Base-by-base conservation (phyloP, 2,329 filamentous ascomycete species). In the Trichoderma guizhouense region DNA sequence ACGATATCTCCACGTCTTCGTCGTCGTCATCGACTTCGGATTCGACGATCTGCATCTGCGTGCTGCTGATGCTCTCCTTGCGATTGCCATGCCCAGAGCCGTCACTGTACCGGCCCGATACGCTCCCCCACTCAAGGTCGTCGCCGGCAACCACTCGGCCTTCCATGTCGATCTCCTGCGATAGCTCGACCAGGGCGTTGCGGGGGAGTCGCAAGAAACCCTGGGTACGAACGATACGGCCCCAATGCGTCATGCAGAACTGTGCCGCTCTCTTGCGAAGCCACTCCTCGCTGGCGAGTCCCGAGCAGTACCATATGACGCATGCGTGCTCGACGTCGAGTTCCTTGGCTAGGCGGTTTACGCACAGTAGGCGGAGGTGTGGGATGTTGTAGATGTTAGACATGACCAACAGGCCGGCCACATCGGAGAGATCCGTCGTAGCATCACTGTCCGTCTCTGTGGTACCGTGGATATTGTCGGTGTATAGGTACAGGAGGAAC, bases 341-440 rank as follows among this genome's bases (percentile, higher is more conserved):
- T 79, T 99, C 96, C 73, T 93, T 92, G 71, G 93, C 92, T 4
- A 99, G 87, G 9, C 96, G 90, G 79, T 97, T 95, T 69, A 98
- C 93, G 79, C 95, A 98, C 1, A 98, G 87, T 8, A 97, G 88
- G 24, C 95, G 92, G 28, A 99, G 89, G 76, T 96, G 94, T 1
- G 95, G 95, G 84, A 99, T 97, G 79, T 98, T 95, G 83, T 99
- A 99, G 61, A 98, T 93, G 80, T 98, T 98, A 57, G 94, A 94
- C 93, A 99, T 97, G 74, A 99, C 95, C 3, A 99, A 87, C 81
- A 99, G 90, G 9, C 96, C 95, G 0, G 96, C 95, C 15, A 98
- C 94, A 76, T 98, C 95, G 34, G 91, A 89, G 24, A 98, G 88
- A 63, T 91, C 88, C 0, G 89, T 88, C 83, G 96, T 93, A 43